Conservation (phyloP, 768 basidiomycete species). For the Kwoniella newhampshirensis region DNA sequence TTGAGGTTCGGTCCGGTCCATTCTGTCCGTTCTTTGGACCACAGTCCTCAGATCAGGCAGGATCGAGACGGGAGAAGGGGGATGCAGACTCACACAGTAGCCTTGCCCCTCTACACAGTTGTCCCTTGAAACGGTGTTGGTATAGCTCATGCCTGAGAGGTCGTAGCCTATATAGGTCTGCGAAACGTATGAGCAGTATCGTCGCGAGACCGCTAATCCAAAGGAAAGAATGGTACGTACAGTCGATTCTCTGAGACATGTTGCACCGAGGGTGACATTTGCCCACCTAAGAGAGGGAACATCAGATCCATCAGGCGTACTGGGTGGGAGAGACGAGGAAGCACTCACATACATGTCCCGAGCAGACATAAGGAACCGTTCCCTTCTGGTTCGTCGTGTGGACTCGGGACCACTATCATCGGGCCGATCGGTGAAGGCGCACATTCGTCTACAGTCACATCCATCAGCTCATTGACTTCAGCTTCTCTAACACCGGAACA, state of each 20-base stretch:
- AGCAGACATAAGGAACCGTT: slow-evolving; percentile 30
- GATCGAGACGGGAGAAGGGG: slow-evolving; percentile 1
- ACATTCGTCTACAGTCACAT: slow-evolving; percentile 27
- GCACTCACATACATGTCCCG: slow-evolving; percentile 28
- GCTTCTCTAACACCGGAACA: no score
- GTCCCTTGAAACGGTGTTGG: slow-evolving; percentile 23
- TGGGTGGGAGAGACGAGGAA: background rate
- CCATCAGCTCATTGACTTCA: no score
- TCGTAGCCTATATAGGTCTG: slow-evolving; percentile 39
- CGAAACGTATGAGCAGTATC: no score
- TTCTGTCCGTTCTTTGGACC: no score
- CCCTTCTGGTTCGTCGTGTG: slow-evolving; percentile 10
- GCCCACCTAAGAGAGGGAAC: slow-evolving; percentile 16
- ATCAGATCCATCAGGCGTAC: background rate
- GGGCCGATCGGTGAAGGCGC: slow-evolving; percentile 10
- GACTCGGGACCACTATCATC: slow-evolving; percentile 12
- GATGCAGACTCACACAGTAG: slow-evolving; percentile 28
- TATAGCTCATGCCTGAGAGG: slow-evolving; percentile 18
- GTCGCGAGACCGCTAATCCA: no score
- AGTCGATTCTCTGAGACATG: slow-evolving; percentile 26
- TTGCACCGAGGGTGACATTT: slow-evolving; percentile 20
- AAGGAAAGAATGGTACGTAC: slow-evolving; percentile 5
- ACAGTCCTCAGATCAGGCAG: background rate
- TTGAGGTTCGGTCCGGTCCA: no score
- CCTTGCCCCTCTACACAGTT: slow-evolving; percentile 35